Percentiles rank a stretch among this genome's conserved stretches.
Conservation (phyloP, 306 rosid species). For the Vigna angularis region DNA sequence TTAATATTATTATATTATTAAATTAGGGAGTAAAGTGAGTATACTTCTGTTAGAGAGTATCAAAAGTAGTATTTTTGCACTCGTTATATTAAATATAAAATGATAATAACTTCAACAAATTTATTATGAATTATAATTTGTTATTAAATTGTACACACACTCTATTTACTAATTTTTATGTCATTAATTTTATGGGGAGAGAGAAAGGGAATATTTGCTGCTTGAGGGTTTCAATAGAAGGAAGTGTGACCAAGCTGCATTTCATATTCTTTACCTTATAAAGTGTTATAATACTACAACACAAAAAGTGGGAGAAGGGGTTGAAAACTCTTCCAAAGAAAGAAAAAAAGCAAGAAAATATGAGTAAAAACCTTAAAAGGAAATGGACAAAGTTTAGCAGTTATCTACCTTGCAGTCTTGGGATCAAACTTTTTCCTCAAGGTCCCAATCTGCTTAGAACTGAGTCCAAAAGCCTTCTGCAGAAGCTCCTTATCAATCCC, state of each 20-base stretch:
- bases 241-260: conserved; percentile 12
- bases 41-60: too few species aligned
- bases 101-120: too few species aligned
- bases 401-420: conserved; percentile 46
- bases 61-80: too few species aligned
- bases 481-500: conserved; percentile 76
- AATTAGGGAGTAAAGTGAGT: too few species aligned
- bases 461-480: conserved; percentile 87
- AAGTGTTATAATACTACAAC: conserved; percentile 17
- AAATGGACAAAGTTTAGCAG: conserved; percentile 19
- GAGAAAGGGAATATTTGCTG: too few species aligned
- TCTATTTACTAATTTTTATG: too few species aligned
- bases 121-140: too few species aligned
- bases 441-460: conserved; percentile 70
- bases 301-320: background rate
- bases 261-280: conserved; percentile 28
- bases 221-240: too few species aligned
- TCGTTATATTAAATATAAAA: too few species aligned
- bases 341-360: conserved; percentile 30
- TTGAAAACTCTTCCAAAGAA: conserved; percentile 15
- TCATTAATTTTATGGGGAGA: too few species aligned
- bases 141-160: too few species aligned
- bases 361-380: conserved; percentile 24
- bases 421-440: conserved; percentile 81
- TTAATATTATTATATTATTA: too few species aligned